Evolutionary conservation across 2,329 filamentous ascomycete species (phyloP).

Genomic region (Neonectria punicea): DNA sequence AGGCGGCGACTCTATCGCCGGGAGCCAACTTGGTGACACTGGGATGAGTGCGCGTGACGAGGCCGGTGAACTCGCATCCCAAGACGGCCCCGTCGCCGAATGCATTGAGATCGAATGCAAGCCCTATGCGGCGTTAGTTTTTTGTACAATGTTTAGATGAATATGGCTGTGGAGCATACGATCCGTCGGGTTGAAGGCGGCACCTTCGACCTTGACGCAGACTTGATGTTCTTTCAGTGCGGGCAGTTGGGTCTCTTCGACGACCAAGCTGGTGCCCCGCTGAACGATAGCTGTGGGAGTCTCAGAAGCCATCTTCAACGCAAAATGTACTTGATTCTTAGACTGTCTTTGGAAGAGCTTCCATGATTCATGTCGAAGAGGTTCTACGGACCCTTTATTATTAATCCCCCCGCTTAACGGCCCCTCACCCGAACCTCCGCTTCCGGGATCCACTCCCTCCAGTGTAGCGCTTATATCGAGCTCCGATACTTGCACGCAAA

Average conservation of each 20-base stretch:
- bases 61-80: slow-evolving; percentile 51
- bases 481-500: slow-evolving; percentile 10
- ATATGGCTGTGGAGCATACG: slow-evolving; percentile 5
- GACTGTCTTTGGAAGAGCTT: background rate
- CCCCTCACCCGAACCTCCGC: background rate
- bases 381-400: background rate
- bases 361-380: too few species aligned
- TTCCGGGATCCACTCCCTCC: background rate
- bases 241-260: background rate
- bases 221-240: slow-evolving; percentile 33
- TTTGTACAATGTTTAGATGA: background rate
- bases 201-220: slow-evolving; percentile 35
- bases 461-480: background rate
- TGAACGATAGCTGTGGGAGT: slow-evolving; percentile 24
- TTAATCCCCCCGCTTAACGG: background rate
- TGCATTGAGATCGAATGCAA: slow-evolving; percentile 48
- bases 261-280: slow-evolving; percentile 1
- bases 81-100: slow-evolving; percentile 51
- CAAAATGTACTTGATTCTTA: background rate
- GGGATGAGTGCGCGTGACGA: slow-evolving; percentile 45
- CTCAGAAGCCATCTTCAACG: slow-evolving; percentile 1
- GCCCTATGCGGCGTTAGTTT: slow-evolving; percentile 31
- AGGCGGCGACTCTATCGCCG: slow-evolving; percentile 34
- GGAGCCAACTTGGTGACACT: slow-evolving; percentile 24
- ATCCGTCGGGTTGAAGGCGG: slow-evolving; percentile 43